Evolutionary conservation across 1,139 yeast species (phyloP), one percentile per base, ranked within the genome.

Genomic region (Yamadazyma blattariae): DNA sequence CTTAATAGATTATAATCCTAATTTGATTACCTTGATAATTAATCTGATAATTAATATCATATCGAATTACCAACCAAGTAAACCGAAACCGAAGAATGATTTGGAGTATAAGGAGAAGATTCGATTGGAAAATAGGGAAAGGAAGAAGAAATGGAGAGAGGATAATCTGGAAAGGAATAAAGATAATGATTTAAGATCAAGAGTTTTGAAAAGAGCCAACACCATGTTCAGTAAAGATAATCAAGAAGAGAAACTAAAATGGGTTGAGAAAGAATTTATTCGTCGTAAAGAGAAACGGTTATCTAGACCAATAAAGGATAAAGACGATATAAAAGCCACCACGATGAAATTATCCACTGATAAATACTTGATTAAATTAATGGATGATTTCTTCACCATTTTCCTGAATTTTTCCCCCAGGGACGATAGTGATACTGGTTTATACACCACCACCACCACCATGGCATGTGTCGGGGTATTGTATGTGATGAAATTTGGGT

Each of bases 121-220:
- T 8, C 63, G 87, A 28, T 55, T 77, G 19, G 95, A 82, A 38
- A 89, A 89, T 50, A 71, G 96, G 33, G 92, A 85, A 43, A 71
- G 97, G 26, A 92, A 92, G 62, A 82, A 89, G 62, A 77, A 79
- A 47, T 92, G 97, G 97, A 76, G 97, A 52, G 92, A 81, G 42
- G 82, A 79, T 25, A 89, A 90, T 54, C 74, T 77, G 12, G 84
- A 83, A 43, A 71, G 94, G 44, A 90, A 90, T 55, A 82, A 87
- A 60, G 96, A 88, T 54, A 84, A 86, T 48, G 97, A 90, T 54
- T 63, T 90, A 40, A 71, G 95, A 35, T 77, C 86, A 1, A 67
- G 97, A 36, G 83, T 92, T 19, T 71, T 76, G 42, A 82, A 81
- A 46, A 67, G 92, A 30, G 97, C 97, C 0, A 67, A 66, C 29